These are phyloP conservation scores for Takashimella tepidaria DNA, from an alignment of 1,284 basidiomycete species.

Conservation along the genomic window DNA sequence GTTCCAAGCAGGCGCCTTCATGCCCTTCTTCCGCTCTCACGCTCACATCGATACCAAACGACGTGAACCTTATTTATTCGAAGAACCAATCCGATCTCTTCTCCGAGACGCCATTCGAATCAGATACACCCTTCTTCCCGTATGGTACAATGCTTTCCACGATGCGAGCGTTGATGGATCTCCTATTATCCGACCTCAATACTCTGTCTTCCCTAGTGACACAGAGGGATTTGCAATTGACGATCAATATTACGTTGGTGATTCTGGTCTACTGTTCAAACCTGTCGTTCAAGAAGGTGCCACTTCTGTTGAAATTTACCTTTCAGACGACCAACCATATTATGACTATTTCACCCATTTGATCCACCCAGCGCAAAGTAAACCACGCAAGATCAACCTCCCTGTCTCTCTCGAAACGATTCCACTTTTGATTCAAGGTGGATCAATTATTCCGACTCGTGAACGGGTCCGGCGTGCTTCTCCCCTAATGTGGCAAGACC, in stretches of 20 bases:
- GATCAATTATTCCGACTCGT: slow-evolving; percentile 79
- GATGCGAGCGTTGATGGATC: slow-evolving; percentile 73
- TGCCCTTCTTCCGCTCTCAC: slow-evolving; percentile 97
- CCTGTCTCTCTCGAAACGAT: slow-evolving; percentile 71
- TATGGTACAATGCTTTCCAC: slow-evolving; percentile 96
- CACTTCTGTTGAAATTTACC: slow-evolving; percentile 69
- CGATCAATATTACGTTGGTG: slow-evolving; percentile 90
- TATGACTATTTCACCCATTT: slow-evolving; percentile 83
- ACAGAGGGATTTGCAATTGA: slow-evolving; percentile 77
- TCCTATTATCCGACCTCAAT: slow-evolving; percentile 87
- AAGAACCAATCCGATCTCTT: slow-evolving; percentile 79
- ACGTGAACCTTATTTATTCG: slow-evolving; percentile 88
- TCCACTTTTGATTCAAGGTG: slow-evolving; percentile 87
- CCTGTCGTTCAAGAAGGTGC: slow-evolving; percentile 76
- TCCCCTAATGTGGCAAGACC: slow-evolving; percentile 82
- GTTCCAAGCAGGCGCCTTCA: slow-evolving; percentile 94
- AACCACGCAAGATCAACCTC: slow-evolving; percentile 65
- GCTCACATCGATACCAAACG: slow-evolving; percentile 98
- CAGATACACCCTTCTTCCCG: slow-evolving; percentile 79
- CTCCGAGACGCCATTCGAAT: slow-evolving; percentile 74
- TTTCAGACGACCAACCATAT: slow-evolving; percentile 86
- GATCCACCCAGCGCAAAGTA: slow-evolving; percentile 60
- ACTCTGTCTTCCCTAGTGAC: slow-evolving; percentile 85
- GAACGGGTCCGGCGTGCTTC: slow-evolving; percentile 82
- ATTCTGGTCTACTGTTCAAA: slow-evolving; percentile 83